Evolutionary conservation across 106 monocot species (phyloP).

Genomic region (Xerophyta viscosa): DNA sequence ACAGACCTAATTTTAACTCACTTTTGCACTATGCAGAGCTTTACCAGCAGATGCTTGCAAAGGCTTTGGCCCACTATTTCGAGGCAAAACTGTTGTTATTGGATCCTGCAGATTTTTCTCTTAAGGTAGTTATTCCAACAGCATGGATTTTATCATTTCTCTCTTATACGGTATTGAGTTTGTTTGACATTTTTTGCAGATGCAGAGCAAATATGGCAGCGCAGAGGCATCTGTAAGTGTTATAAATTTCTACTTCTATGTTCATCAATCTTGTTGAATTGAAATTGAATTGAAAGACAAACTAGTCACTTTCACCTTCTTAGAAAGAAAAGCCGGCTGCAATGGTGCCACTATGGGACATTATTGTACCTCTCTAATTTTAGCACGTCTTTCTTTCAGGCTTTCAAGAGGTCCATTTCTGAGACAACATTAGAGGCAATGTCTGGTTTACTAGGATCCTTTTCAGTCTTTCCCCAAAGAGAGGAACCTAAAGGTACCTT

Average conservation of each 20-base stretch:
- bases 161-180: slow-evolving; percentile 1
- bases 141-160: not conserved
- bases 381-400: slow-evolving; percentile 21
- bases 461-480: slow-evolving; percentile 45
- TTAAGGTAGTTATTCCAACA: slow-evolving; percentile 40
- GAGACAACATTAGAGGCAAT: slow-evolving; percentile 61
- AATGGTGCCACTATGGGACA: slow-evolving; percentile 17
- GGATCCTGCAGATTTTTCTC: slow-evolving; percentile 61
- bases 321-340: no score
- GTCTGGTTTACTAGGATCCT: slow-evolving; percentile 66
- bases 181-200: slow-evolving; percentile 22
- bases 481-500: slow-evolving; percentile 56
- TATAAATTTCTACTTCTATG: no score
- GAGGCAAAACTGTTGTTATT: slow-evolving; percentile 63
- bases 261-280: no score
- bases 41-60: slow-evolving; percentile 82
- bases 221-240: slow-evolving; percentile 37
- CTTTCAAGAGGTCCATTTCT: slow-evolving; percentile 53
- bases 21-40: no score
- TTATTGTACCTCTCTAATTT: not conserved
- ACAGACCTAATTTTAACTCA: no score
- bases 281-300: no score
- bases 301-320: no score
- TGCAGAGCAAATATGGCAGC: slow-evolving; percentile 65
- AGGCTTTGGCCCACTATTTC: slow-evolving; percentile 62